Conservation (phyloP, 2,329 filamentous ascomycete genomes). For the Lasiodiplodia theobromae region DNA sequence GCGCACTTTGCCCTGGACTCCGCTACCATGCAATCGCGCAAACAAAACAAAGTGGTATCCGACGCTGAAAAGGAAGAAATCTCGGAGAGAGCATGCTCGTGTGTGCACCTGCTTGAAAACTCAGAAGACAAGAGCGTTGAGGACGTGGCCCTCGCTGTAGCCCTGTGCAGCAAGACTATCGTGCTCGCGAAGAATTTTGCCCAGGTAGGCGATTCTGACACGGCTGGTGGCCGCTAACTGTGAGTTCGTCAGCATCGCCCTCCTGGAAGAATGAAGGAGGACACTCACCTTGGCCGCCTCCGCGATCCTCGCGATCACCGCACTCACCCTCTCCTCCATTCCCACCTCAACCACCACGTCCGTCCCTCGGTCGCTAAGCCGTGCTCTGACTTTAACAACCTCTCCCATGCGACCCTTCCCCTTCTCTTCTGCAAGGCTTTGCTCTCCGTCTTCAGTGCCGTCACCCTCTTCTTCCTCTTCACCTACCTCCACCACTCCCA, state of each 20-base stretch:
- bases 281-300: constrained; percentile 67
- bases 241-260: not conserved
- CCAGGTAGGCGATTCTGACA: constrained; percentile 80
- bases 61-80: constrained; percentile 1
- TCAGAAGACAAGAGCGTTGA: constrained; percentile 75
- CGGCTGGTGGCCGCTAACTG: constrained; percentile 66
- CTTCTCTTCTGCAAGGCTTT: constrained; percentile 40
- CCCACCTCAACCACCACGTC: constrained; percentile 48
- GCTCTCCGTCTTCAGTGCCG: constrained; percentile 33
- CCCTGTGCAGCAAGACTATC: constrained; percentile 71
- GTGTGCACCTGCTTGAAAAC: constrained; percentile 12
- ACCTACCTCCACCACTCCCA: constrained; percentile 44
- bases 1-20: not conserved
- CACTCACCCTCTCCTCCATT: constrained; percentile 64
- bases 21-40: constrained; percentile 14
- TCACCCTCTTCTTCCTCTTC: constrained; percentile 37
- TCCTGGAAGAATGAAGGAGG: not conserved
- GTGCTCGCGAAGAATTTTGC: constrained; percentile 77
- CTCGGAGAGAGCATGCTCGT: not conserved
- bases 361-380: constrained; percentile 47
- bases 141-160: constrained; percentile 76
- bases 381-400: constrained; percentile 41
- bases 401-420: constrained; percentile 43
- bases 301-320: constrained; percentile 67
- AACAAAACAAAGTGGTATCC: constrained; percentile 27